Conservation (phyloP, 306 rosid species). For the Vigna mungo region DNA sequence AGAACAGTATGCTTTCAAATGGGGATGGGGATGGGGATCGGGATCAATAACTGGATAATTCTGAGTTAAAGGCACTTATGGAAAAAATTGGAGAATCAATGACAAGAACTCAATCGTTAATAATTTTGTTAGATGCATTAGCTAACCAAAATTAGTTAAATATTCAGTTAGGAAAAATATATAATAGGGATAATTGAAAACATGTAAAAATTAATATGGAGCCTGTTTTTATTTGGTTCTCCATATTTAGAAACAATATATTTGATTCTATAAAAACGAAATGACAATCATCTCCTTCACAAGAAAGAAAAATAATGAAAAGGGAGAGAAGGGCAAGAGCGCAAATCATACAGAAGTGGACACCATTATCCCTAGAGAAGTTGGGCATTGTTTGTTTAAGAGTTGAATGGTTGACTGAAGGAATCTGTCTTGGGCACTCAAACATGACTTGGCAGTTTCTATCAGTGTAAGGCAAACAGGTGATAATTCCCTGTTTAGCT, state of each 20-base stretch:
- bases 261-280: neutral
- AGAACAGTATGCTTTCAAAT: too few relatives aligned
- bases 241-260: neutral
- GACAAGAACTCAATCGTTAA: neutral
- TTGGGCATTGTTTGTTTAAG: slow-evolving; percentile 50
- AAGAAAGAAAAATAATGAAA: neutral
- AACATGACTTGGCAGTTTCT: slow-evolving; percentile 75
- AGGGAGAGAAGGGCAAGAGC: neutral
- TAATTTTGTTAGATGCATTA: too few relatives aligned
- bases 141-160: too few relatives aligned
- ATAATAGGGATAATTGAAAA: neutral
- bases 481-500: slow-evolving; percentile 59
- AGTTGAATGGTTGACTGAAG: slow-evolving; percentile 65
- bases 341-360: slow-evolving; percentile 42
- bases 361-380: slow-evolving; percentile 29
- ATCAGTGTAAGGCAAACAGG: slow-evolving; percentile 66
- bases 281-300: neutral
- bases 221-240: neutral
- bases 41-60: too few relatives aligned
- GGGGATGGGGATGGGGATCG: too few relatives aligned
- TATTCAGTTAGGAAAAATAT: neutral
- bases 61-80: too few relatives aligned
- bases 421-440: slow-evolving; percentile 61
- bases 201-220: neutral
- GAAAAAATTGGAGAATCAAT: too few relatives aligned